Evolutionary conservation across 129 eudicot genomes (phyloP).

Genomic region (Helianthus tuberosus): DNA sequence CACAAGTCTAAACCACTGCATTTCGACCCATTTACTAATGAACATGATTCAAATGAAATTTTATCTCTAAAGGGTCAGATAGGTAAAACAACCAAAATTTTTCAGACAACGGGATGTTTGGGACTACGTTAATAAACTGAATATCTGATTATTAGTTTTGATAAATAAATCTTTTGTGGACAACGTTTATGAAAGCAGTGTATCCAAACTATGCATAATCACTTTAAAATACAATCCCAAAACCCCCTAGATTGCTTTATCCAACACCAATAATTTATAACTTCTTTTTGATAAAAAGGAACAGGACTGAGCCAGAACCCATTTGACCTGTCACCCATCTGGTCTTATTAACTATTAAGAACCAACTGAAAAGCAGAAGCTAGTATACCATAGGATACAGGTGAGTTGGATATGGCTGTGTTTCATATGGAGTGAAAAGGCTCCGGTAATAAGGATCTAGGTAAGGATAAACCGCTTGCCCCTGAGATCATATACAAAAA

Average conservation of each 20-base stretch:
- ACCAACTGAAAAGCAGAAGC: not conserved
- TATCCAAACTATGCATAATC: not conserved
- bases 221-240: not conserved
- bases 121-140: not conserved
- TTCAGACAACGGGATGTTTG: not conserved
- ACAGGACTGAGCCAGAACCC: no score
- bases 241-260: not conserved
- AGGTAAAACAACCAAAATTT: not conserved
- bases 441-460: slow-evolving; percentile 94
- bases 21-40: not conserved
- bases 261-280: not conserved
- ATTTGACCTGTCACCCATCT: no score
- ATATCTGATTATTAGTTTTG: not conserved
- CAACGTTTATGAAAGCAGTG: not conserved
- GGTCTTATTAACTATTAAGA: not conserved
- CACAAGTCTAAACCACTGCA: not conserved
- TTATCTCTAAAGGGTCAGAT: not conserved
- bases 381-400: slow-evolving; percentile 85
- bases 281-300: no score
- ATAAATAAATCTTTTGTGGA: no score
- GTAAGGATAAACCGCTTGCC: slow-evolving; percentile 83
- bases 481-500: slow-evolving; percentile 47
- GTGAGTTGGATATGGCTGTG: slow-evolving; percentile 80
- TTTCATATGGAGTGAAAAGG: slow-evolving; percentile 75
- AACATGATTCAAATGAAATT: not conserved